phyloP scores from a whole-genome alignment of 768 basidiomycete species.

The Tephrocybe sp. region DNA sequence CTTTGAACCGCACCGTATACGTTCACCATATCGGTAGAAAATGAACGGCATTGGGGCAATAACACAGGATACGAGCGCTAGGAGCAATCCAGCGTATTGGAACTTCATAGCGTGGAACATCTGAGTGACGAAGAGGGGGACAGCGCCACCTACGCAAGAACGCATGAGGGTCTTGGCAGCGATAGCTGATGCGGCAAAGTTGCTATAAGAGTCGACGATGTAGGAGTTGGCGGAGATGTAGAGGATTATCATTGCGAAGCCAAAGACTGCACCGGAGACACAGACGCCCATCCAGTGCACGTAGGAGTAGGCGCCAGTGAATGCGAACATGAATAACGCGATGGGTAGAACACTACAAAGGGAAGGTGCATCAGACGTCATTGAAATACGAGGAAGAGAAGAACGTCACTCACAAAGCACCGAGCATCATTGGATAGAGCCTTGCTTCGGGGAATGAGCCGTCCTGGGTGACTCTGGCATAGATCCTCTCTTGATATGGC shows the following conservation, averaged over 20 bases:
- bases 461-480: slow-evolving; percentile 29
- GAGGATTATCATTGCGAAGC: slow-evolving; percentile 40
- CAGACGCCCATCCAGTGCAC: slow-evolving; percentile 38
- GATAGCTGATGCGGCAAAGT: slow-evolving; percentile 42
- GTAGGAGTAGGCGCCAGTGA: slow-evolving; percentile 37
- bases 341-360: slow-evolving; percentile 31
- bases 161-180: slow-evolving; percentile 43
- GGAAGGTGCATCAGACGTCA: background rate
- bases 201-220: slow-evolving; percentile 41
- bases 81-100: slow-evolving; percentile 36
- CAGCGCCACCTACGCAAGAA: slow-evolving; percentile 32
- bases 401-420: slow-evolving; percentile 30
- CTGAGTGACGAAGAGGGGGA: slow-evolving; percentile 39
- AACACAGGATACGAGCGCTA: slow-evolving; percentile 29
- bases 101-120: slow-evolving; percentile 42
- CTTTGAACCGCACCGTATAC: slow-evolving; percentile 32
- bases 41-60: slow-evolving; percentile 40
- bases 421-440: slow-evolving; percentile 39
- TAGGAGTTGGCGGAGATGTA: slow-evolving; percentile 44
- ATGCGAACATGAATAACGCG: slow-evolving; percentile 43
- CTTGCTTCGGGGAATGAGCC: slow-evolving; percentile 43
- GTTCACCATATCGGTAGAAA: slow-evolving; percentile 38
- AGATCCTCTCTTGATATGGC: slow-evolving; percentile 32
- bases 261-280: slow-evolving; percentile 36
- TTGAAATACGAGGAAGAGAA: background rate